Base-by-base conservation (phyloP, 2,329 filamentous ascomycete genomes). In the Diaporthe vaccinii region DNA sequence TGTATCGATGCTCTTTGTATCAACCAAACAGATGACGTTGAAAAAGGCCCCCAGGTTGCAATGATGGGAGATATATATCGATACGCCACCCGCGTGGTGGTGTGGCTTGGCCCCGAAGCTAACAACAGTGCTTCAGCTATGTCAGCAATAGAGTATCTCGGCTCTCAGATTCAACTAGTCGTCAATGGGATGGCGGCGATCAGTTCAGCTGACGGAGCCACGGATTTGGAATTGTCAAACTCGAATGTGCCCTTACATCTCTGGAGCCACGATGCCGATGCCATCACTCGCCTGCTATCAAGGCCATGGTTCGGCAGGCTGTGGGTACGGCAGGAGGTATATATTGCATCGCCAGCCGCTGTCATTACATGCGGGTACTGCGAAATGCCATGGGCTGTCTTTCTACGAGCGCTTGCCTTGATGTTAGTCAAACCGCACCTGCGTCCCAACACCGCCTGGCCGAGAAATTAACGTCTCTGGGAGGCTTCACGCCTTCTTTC, bases 1-100 rank as follows among this genome's bases (percentile, higher is more conserved):
- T 74, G 72, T 61, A 34, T 67, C 3, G 72, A 69, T 58, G 61
- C 72, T 10, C 57, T 69, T 15, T 73, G 72, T 20, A 73, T 73
- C 51, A 55, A 68, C 8, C 72, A 73, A 20, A 12, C 2, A 17
- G 44, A 57, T 15, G 14, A 44, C 2, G 39, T 9, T 9, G 72
- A 73, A 25, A 68, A 73, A 49, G 51, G 36, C 2, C 25, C 15
- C 31, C 61, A 73, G 39, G 72, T 73, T 10, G 15, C 36, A 4
- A 28, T 34, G 25, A 73, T 73, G 72, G 72, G 59, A 17, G 46
- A 57, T 20, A 49, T 73, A 49, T 73, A 73, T 25, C 31, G n/a
- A 20, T 17, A 34, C 22, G 59, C 72, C 14, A 49, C 41, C 5
- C 46, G 28, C 17, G 72, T 68, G 8, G 25, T 68, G 25, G 72